phyloP scores from a whole-genome alignment of 2,329 filamentous ascomycete species.

The Pyrenochaeta sp. region DNA sequence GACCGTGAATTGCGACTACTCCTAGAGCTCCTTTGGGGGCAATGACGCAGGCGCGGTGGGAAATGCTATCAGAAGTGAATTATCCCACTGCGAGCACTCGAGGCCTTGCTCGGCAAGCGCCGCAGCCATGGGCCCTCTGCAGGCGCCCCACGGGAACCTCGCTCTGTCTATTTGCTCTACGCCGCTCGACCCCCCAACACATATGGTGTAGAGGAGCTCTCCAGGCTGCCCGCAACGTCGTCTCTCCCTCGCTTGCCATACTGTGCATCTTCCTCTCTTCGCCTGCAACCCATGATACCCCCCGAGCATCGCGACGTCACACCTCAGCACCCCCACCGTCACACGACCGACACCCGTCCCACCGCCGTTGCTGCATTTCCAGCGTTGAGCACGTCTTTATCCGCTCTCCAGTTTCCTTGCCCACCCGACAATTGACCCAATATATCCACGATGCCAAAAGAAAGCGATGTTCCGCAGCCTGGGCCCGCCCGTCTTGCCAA shows the following conservation, averaged over 20 bases:
- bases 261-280: conserved; percentile 6
- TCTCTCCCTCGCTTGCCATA: conserved; percentile 3
- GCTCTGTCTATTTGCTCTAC: conserved; percentile 1
- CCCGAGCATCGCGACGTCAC: conserved; percentile 36
- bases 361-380: conserved; percentile 14
- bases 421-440: neutral
- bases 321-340: conserved; percentile 38
- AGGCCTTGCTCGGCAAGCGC: conserved; percentile 27
- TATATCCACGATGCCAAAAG: conserved; percentile 54
- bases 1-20: too few relatives aligned
- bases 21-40: too few relatives aligned
- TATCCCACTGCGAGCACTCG: too few relatives aligned
- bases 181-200: conserved; percentile 12
- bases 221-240: neutral
- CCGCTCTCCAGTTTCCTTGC: neutral
- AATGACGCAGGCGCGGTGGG: conserved; percentile 23
- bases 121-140: conserved; percentile 18
- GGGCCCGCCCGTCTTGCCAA: conserved; percentile 86
- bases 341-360: conserved; percentile 33
- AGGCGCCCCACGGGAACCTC: conserved; percentile 10
- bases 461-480: conserved; percentile 79
- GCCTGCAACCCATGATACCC: conserved; percentile 27
- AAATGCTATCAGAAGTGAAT: conserved; percentile 2
- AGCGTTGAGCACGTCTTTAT: neutral
- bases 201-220: conserved; percentile 20